Evolutionary conservation across 2,329 filamentous ascomycete species (phyloP), one percentile per base, ranked within the genome.

Genomic region (Endothia cerciana): DNA sequence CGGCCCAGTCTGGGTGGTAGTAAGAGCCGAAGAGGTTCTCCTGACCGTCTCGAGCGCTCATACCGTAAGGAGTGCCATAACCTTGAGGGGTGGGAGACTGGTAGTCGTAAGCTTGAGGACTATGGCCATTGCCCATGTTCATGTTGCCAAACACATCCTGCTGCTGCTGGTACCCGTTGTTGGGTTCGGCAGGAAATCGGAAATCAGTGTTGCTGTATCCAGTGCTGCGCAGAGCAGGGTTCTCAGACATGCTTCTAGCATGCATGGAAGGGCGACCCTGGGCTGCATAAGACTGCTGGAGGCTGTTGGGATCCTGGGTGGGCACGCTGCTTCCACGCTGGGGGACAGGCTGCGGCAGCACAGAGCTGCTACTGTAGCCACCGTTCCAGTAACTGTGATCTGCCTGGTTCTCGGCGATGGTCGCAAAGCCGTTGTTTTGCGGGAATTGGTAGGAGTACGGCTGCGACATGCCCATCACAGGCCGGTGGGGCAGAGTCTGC

Each of bases 391-490:
- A 74, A 19, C 70, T 68, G 17, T 75, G 73, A 60, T 76, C 73
- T 2, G 71, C 70, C 8, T 72, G 72, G 57, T 71, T 72, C 69
- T 78, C 77, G 41, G 74, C 76, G 63, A 77, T 78, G 49, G 75
- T 72, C 7, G 70, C 70, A 62, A 77, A 77, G 19, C 71, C 72
- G 4, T 64, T 66, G 38, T 49, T 60, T 19, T 47, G 49, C 7
- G 36, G 36, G 47, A 61, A 56, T 3, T 63, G 57, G 25, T 64
- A 61, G 10, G 56, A 41, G n/a, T 64, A 65, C 1, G 56, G 41
- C 22, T 66, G 64, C 13, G 63, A 64, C 59, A 63, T 51, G 49
- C 47, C 40, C 41, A 61, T 61, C 15, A 65, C 43, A 7, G 74
- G 73, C 6, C 74, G 76, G 62, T 76, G 74, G 4, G 76, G 66